Conservation (phyloP, 2,329 filamentous ascomycete species). For the Beauveria rudraprayagi region DNA sequence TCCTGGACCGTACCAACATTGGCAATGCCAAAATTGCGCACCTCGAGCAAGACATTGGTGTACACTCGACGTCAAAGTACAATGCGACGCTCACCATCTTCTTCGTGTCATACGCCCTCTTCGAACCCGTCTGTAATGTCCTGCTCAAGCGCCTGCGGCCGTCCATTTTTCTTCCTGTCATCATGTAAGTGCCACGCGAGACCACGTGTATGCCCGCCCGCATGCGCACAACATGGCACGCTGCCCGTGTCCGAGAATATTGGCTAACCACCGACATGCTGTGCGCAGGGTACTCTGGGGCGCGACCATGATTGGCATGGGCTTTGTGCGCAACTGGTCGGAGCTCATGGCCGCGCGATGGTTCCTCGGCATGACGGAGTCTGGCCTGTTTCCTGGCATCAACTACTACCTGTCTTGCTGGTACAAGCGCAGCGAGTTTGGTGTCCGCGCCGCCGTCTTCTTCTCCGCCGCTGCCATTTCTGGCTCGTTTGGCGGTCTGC, state of each 20-base stretch:
- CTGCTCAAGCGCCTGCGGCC: constrained; percentile 70
- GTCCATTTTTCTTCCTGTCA: constrained; percentile 70
- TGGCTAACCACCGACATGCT: neutral
- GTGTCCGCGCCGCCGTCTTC: constrained; percentile 72
- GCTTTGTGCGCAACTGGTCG: constrained; percentile 54
- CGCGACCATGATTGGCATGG: constrained; percentile 60
- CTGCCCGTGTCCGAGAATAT: neutral
- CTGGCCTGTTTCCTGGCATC: constrained; percentile 68
- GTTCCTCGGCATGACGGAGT: constrained; percentile 68
- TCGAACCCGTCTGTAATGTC: constrained; percentile 71
- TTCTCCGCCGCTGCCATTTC: constrained; percentile 76
- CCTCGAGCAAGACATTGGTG: constrained; percentile 47
- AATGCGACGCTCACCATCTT: constrained; percentile 74
- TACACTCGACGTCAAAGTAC: constrained; percentile 55
- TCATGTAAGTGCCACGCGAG: constrained; percentile 54
- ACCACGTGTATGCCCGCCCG: neutral
- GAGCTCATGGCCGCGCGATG: constrained; percentile 59
- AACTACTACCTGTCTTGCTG: constrained; percentile 79
- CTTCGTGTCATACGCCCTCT: constrained; percentile 76
- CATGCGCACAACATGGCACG: neutral
- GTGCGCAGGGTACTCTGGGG: constrained; percentile 53
- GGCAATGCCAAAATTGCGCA: constrained; percentile 58
- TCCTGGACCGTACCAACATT: constrained; percentile 71
- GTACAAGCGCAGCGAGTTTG: constrained; percentile 75
- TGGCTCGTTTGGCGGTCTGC: constrained; percentile 67